Percentiles rank a stretch among this genome's conserved stretches.
These are phyloP conservation scores for Dothidotthia symphoricarpi DNA, from an alignment of 2,329 filamentous ascomycete genomes.

Conservation along the genomic window DNA sequence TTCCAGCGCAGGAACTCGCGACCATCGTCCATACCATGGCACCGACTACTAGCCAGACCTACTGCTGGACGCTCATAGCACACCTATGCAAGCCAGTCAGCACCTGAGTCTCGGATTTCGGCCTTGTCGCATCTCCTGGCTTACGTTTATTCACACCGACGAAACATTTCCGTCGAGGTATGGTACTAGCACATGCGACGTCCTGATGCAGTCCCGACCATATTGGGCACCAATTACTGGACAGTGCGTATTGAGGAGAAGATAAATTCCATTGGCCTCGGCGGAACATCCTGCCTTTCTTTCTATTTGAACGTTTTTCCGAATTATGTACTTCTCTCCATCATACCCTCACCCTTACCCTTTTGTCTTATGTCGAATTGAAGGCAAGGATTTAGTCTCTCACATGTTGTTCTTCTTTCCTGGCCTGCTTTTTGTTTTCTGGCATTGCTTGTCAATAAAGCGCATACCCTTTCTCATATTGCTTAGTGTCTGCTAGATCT, in stretches of 20 bases:
- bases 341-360: conserved; percentile 5
- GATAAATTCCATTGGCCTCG: neutral
- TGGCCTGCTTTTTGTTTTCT: conserved; percentile 10
- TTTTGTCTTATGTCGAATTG: conserved; percentile 3
- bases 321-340: conserved; percentile 4
- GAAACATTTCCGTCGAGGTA: too few relatives aligned
- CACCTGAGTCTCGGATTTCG: too few relatives aligned
- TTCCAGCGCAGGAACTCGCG: conserved; percentile 30
- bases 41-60: conserved; percentile 8
- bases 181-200: too few relatives aligned
- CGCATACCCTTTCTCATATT: conserved; percentile 28
- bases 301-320: conserved; percentile 2
- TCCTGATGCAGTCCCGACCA: too few relatives aligned
- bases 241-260: too few relatives aligned
- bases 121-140: too few relatives aligned
- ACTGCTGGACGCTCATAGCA: too few relatives aligned
- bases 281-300: conserved; percentile 2
- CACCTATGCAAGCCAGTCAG: too few relatives aligned
- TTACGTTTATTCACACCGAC: too few relatives aligned
- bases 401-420: conserved; percentile 1
- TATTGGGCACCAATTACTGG: too few relatives aligned
- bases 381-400: neutral
- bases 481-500: conserved; percentile 17
- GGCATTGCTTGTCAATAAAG: conserved; percentile 17
- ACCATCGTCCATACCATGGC: conserved; percentile 27